Base-by-base conservation (phyloP, 1,284 basidiomycete genomes). In the Apiotrichum laibachii region DNA sequence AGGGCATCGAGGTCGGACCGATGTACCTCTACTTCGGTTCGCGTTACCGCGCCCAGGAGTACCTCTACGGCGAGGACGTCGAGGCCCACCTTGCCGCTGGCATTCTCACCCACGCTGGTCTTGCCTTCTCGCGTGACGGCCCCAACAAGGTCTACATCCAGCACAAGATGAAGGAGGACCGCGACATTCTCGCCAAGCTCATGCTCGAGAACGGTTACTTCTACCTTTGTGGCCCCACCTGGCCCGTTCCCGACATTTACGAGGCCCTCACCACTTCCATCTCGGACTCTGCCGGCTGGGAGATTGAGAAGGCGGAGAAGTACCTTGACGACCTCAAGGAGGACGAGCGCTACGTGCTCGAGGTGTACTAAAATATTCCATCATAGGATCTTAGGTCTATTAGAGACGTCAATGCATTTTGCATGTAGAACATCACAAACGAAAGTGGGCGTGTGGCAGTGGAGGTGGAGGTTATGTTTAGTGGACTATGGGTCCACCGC, bases 11-110 rank as follows among this genome's bases (percentile, higher is more conserved):
- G 56, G 85, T 94, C 58, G 95, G 95, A 0, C 49, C 45, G 4
- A 92, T 93, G 2, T 85, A 92, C 33, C 98, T 99, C 82, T 99
- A 97, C 84, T 99, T 99, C 77, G 95, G 95, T 64, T 95, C 95
- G 61, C 90, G 96, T 58, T 88, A 97, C 79, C 89, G 90, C 72
- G 87, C 89, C 40, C 86, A 92, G 72, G 95, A 99, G 77, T 99
- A 93, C 78, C 87, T 99, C 22, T 99, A 99, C 78, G 79, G 80
- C 40, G 80, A 81, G 67, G 80, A 81, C 61, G 79, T 84, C 65
- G 82, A 84, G 71, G 82, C 82, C 0, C 83, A 82, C 74, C 85
- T 96, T 57, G 81, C 85, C 15, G 90, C 92, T 67, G 86, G 88
- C 50, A 82, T 94, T 63, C 88, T 98, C 77, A 86, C 90, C 37